phyloP scores from a whole-genome alignment of 805 yeast species.

The Wickerhamiella vanderwaltii region DNA sequence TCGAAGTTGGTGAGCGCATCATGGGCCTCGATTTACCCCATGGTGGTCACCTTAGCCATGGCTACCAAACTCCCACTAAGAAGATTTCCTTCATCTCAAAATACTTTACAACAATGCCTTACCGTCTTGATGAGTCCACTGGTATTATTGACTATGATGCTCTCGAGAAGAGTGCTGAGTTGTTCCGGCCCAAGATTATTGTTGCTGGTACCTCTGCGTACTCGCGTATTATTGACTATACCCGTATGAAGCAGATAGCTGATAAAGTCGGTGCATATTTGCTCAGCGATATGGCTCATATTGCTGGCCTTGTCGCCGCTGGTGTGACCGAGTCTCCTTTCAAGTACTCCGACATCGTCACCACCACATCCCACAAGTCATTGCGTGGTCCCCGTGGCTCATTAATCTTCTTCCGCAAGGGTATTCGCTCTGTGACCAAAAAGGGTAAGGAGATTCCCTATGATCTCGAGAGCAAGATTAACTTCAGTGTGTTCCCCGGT shows the following conservation, averaged over 20 bases:
- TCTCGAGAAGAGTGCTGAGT: slow-evolving; percentile 76
- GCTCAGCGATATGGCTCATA: slow-evolving; percentile 97
- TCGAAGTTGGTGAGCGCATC: slow-evolving; percentile 81
- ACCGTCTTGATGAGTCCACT: slow-evolving; percentile 82
- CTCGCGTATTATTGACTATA: slow-evolving; percentile 92
- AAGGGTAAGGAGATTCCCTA: slow-evolving; percentile 84
- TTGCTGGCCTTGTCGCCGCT: slow-evolving; percentile 90
- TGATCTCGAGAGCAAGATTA: slow-evolving; percentile 88
- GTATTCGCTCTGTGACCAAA: slow-evolving; percentile 77
- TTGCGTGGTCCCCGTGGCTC: slow-evolving; percentile 99
- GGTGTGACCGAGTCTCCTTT: slow-evolving; percentile 94
- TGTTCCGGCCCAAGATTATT: slow-evolving; percentile 90
- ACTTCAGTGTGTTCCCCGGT: slow-evolving; percentile 98
- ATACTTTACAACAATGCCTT: slow-evolving; percentile 97
- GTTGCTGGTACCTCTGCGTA: slow-evolving; percentile 99
- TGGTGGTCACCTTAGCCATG: slow-evolving; percentile 98
- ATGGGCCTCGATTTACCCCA: slow-evolving; percentile 98
- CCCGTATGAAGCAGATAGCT: slow-evolving; percentile 91
- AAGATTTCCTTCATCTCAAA: slow-evolving; percentile 93
- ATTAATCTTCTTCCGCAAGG: slow-evolving; percentile 97
- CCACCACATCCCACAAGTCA: slow-evolving; percentile 97
- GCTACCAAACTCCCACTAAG: slow-evolving; percentile 88
- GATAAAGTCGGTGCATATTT: slow-evolving; percentile 95
- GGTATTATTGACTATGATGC: slow-evolving; percentile 95
- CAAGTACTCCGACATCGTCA: slow-evolving; percentile 93